Evolutionary conservation across 2,329 filamentous ascomycete genomes (phyloP).

Genomic region (Fusarium sp.): DNA sequence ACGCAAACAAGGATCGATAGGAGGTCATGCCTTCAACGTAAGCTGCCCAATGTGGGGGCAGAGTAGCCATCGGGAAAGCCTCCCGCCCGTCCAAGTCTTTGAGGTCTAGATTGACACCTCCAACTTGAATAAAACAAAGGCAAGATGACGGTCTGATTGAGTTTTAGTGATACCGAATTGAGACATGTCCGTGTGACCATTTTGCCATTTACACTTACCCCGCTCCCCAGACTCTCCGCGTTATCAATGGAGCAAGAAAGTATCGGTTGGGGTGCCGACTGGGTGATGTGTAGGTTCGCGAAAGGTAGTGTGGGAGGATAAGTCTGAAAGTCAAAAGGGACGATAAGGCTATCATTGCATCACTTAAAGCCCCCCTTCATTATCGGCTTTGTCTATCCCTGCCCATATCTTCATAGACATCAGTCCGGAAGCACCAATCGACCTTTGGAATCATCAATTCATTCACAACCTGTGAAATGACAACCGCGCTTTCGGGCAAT

Average conservation of each 20-base stretch:
- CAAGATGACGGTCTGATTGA: slow-evolving; percentile 16
- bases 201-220: slow-evolving; percentile 12
- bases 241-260: slow-evolving; percentile 4
- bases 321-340: slow-evolving; percentile 17
- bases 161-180: slow-evolving; percentile 4
- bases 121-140: slow-evolving; percentile 5
- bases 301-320: neutral
- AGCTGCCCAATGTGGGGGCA: slow-evolving; percentile 18
- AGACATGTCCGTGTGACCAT: slow-evolving; percentile 24
- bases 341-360: slow-evolving; percentile 24
- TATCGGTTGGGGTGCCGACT: slow-evolving; percentile 35
- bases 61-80: slow-evolving; percentile 26
- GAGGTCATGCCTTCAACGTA: neutral
- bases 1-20: neutral
- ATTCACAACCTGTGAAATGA: slow-evolving; percentile 21
- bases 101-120: slow-evolving; percentile 14
- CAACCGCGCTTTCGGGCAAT: slow-evolving; percentile 23
- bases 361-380: neutral
- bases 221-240: slow-evolving; percentile 38
- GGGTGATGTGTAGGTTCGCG: neutral
- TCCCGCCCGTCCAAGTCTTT: slow-evolving; percentile 21
- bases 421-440: neutral
- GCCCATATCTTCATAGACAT: neutral
- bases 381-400: neutral
- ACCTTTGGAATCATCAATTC: neutral